Conservation (phyloP, 176 grass and related monocot species). For the Thinopyrum elongatum region DNA sequence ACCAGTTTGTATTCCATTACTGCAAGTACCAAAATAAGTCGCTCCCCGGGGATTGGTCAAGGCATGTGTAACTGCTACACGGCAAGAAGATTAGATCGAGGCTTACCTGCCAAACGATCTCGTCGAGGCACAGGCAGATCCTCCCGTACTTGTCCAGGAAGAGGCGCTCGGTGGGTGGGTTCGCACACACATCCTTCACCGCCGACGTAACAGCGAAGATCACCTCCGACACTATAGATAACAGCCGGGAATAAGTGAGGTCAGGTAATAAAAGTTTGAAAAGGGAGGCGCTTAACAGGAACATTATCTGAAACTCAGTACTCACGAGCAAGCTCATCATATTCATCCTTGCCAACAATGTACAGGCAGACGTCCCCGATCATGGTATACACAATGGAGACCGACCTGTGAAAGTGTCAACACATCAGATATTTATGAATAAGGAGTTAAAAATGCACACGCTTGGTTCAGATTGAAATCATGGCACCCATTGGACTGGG, state of each 20-base stretch:
- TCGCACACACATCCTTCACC: slow-evolving; percentile 87
- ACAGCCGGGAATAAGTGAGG: too few relatives aligned
- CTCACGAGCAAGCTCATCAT: slow-evolving; percentile 97
- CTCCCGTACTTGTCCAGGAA: slow-evolving; percentile 95
- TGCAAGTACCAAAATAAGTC: not conserved
- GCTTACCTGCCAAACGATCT: slow-evolving; percentile 91
- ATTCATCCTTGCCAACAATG: slow-evolving; percentile 98
- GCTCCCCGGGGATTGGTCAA: not conserved
- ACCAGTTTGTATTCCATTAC: not conserved
- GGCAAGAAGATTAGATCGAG: not conserved
- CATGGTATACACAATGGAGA: slow-evolving; percentile 89
- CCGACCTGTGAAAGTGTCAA: slow-evolving; percentile 48
- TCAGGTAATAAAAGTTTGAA: not conserved
- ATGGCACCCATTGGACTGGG: not conserved
- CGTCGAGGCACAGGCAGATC: slow-evolving; percentile 90
- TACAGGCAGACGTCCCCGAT: slow-evolving; percentile 90
- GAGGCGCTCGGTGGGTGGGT: slow-evolving; percentile 75
- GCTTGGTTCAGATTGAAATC: not conserved
- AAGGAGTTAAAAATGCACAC: not conserved
- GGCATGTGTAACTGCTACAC: not conserved
- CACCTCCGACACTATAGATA: slow-evolving; percentile 88
- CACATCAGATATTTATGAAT: not conserved
- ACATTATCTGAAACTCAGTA: not conserved
- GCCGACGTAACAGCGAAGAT: slow-evolving; percentile 92
- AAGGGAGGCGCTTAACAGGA: not conserved